Conservation (phyloP, 2,329 filamentous ascomycete species). For the Botrytis porri region DNA sequence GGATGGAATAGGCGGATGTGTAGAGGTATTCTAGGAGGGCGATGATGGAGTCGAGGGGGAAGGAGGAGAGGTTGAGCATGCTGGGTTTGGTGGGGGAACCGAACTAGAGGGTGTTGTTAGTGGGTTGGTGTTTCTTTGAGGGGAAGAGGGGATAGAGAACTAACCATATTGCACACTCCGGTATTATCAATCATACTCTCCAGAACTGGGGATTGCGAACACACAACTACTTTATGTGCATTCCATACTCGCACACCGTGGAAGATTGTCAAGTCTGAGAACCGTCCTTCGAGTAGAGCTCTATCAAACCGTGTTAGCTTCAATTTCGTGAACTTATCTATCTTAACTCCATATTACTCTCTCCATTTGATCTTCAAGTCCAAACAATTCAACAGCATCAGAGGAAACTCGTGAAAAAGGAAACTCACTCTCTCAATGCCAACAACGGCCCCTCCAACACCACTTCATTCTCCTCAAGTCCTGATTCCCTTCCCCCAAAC, state of each 20-base stretch:
- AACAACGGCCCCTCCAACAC: constrained; percentile 6
- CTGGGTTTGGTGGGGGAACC: neutral
- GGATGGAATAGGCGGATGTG: constrained; percentile 24
- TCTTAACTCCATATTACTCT: too few relatives aligned
- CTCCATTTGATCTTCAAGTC: too few relatives aligned
- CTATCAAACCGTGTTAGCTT: constrained; percentile 16
- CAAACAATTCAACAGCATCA: neutral
- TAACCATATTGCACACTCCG: neutral
- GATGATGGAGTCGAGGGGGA: constrained; percentile 19
- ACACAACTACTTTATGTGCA: constrained; percentile 32
- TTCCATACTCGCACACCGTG: constrained; percentile 29
- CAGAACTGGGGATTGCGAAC: constrained; percentile 29
- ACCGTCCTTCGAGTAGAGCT: constrained; percentile 29
- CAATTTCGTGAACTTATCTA: neutral
- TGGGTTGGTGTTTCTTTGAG: neutral
- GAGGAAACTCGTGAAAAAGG: neutral
- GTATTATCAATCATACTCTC: constrained; percentile 24
- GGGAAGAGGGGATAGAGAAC: neutral
- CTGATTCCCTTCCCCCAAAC: neutral
- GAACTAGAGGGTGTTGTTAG: constrained; percentile 7
- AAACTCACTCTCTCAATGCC: constrained; percentile 12
- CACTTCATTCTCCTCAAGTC: constrained; percentile 4
- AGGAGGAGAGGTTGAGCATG: constrained; percentile 22
- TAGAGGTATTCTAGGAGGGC: constrained; percentile 32
- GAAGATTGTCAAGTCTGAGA: constrained; percentile 30